These are phyloP conservation scores for Linnemannia elongata DNA, from an alignment of 192 early-diverging fungal species.

Conservation along the genomic window DNA sequence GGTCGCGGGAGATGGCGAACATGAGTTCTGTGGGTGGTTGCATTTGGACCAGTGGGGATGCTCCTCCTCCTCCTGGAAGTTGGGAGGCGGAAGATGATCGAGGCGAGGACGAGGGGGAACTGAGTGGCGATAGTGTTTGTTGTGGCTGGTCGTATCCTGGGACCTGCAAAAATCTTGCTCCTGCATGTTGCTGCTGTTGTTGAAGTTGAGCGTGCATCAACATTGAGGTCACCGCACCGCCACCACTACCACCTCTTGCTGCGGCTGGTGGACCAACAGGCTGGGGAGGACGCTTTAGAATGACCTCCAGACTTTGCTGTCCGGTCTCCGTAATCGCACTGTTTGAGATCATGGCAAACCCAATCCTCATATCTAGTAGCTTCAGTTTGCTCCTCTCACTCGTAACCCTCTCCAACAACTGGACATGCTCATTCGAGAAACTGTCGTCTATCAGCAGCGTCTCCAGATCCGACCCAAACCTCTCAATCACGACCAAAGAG, in stretches of 20 bases:
- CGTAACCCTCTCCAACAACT: neutral
- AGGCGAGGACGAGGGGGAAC: neutral
- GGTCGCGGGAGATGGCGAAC: slow-evolving; percentile 17
- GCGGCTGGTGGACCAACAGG: neutral
- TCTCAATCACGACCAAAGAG: slow-evolving; percentile 7
- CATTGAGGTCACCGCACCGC: neutral
- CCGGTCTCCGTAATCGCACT: slow-evolving; percentile 10
- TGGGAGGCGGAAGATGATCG: neutral
- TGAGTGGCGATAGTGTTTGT: neutral
- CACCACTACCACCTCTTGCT: neutral
- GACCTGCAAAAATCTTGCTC: neutral
- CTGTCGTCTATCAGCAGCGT: slow-evolving; percentile 17
- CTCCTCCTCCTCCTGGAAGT: neutral
- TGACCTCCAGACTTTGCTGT: neutral
- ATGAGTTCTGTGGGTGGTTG: slow-evolving; percentile 18
- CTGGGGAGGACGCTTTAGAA: slow-evolving; percentile 9
- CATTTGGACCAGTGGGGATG: neutral
- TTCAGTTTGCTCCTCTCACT: slow-evolving; percentile 6
- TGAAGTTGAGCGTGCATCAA: neutral
- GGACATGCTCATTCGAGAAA: slow-evolving; percentile 9
- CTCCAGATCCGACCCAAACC: slow-evolving; percentile 17
- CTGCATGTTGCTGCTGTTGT: neutral
- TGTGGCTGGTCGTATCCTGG: neutral
- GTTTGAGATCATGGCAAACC: slow-evolving; percentile 16
- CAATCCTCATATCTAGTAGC: slow-evolving; percentile 23